Base-by-base conservation (phyloP, 805 yeast genomes). In the Candida multigemmis region DNA sequence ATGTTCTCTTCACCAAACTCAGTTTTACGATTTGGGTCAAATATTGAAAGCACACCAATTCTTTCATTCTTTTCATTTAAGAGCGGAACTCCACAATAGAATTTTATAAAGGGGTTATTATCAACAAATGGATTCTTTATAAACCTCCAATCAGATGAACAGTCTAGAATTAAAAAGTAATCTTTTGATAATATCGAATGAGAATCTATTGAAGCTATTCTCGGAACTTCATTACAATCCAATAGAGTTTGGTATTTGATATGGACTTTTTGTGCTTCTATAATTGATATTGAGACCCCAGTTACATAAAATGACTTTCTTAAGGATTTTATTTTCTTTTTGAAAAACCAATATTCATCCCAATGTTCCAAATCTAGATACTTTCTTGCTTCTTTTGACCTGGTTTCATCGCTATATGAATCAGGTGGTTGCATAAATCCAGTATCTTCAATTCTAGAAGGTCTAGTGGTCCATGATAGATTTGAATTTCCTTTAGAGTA, bases 111-210 rank as follows among this genome's bases (percentile, higher is more conserved):
- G 0, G 89, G 86, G 1, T 62, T 56, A 0, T 77, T 75, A 12
- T 60, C 67, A 1, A 81, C 82, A 25, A 78, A 56, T 0, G 89
- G 89, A 40, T 73, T 77, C 21, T 57, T 52, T 11, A 50, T 41
- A 4, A 77, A 67, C 44, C 93, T 59, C 91, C 93, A 81, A 43
- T 81, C 93, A 19, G 54, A 53, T 4, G 72, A 47, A 3, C 86
- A 75, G 45, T 80, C 82, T 4, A 62, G 44, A 6, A 81, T 37
- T 3, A 73, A 54, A 28, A 81, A 68, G 34, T 65, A 61, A 2
- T 62, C 74, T 5, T 57, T 47, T 0, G 86, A 76, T 19, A 81
- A 50, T 2, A 81, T 61, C 0, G 85, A 61, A 50, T 81, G 89
- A 6, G 74, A 74, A 44, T 81, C 91, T 24, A 81, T 48, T 6